Base-by-base conservation (phyloP, 2,329 filamentous ascomycete genomes). In the Cryphonectria radicalis region DNA sequence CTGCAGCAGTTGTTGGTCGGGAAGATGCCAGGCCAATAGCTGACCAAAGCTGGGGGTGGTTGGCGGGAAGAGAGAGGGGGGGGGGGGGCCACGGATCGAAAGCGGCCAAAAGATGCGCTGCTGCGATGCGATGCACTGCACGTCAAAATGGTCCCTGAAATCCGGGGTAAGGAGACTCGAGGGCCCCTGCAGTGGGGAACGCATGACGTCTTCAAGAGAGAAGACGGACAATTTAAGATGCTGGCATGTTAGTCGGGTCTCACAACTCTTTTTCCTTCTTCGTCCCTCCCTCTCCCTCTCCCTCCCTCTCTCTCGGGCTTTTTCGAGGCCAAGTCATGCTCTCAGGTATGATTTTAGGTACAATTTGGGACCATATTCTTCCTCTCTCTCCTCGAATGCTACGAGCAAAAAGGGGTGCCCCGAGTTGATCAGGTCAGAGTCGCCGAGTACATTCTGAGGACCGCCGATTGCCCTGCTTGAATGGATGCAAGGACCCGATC, bases 141-240 rank as follows among this genome's bases (percentile, higher is more conserved):
- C n/a, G 71, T 72, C 68, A 70, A 70, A 40, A 55, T 63, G 53
- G 25, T 57, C 65, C 63, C 60, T 55, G 14, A 35, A 68, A 70
- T 70, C 71, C 57, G 71, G 71, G 71, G 55, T 59, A 40, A 11
- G 8, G 37, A 59, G 25, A 59, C 65, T 57, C 62, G 65, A 72
- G 68, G 63, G 68, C 65, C 71, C 68, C 25, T 68, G 68, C 63
- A 32, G 55, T 59, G 55, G 68, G 68, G 64, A 53, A n/a, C n/a
- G 37, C 32, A 67, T 67, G 66, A 67, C 66, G 66, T 67, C 66
- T 67, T 67, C 22, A 14, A 19, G 37, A 19, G 35, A 32, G n/a
- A 62, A 43, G 37, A 67, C 35, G 13, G n/a, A 28, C 25, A 25
- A 11, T 14, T 57, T 57, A n/a, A 57, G 53, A 28, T 57, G 25